phyloP scores from a whole-genome alignment of 345 rosid genomes.

The Eucalyptus viminalis region DNA sequence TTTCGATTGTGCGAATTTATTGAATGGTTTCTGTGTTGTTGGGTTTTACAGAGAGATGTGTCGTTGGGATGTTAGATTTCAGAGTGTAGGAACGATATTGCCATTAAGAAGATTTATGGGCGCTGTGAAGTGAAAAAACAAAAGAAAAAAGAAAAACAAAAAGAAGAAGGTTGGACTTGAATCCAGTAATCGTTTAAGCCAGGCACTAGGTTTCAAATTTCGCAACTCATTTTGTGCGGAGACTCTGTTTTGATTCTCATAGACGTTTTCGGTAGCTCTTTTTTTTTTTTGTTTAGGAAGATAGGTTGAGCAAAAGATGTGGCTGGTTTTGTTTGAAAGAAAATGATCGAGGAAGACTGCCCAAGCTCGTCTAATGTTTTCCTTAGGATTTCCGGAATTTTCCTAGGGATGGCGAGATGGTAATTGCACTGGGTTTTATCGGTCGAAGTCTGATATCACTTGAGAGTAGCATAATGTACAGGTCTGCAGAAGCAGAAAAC shows the following conservation, averaged over 20 bases:
- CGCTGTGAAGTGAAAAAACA: not conserved
- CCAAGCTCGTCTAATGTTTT: no score
- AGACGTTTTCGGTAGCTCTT: not conserved
- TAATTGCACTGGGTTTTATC: not conserved
- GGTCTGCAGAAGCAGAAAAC: not conserved
- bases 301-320: not conserved
- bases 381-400: no score
- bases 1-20: not conserved
- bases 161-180: not conserved
- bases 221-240: not conserved
- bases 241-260: not conserved
- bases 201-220: not conserved
- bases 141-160: accelerated
- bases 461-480: not conserved
- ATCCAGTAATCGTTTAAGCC: not conserved
- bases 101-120: not conserved
- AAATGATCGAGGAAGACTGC: no score
- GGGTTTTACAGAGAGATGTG: not conserved
- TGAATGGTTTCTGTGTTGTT: not conserved
- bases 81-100: not conserved
- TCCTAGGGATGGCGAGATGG: no score
- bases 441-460: not conserved
- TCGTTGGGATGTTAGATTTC: not conserved
- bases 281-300: not conserved
- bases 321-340: no score